Percentiles rank a stretch among this genome's conserved stretches.
Conservation (phyloP, 305 asterid species). For the Fraxinus baroniana region DNA sequence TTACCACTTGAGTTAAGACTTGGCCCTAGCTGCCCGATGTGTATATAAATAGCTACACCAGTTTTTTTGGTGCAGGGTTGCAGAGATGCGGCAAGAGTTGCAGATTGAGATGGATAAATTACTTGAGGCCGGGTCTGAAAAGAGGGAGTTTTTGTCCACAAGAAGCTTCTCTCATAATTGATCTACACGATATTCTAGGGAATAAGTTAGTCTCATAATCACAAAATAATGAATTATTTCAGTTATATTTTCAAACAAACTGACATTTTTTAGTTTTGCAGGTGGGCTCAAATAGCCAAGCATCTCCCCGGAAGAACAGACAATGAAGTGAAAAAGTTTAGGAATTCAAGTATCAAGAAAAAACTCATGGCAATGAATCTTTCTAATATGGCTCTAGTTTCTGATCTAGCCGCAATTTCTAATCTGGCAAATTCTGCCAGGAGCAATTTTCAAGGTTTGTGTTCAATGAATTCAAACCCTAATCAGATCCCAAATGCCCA, state of each 20-base stretch:
- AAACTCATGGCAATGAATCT: conserved; percentile 37
- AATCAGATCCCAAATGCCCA: conserved; percentile 4
- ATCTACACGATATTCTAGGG: conserved; percentile 64
- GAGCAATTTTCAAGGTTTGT: conserved; percentile 12
- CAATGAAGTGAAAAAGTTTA: conserved; percentile 81
- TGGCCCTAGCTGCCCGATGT: background rate
- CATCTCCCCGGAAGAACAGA: conserved; percentile 89
- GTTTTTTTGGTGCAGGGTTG: conserved; percentile 43
- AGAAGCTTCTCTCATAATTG: conserved; percentile 65
- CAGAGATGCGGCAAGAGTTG: conserved; percentile 90
- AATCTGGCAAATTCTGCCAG: conserved; percentile 10
- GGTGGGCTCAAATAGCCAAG: conserved; percentile 92
- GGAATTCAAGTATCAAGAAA: conserved; percentile 86
- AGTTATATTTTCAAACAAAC: background rate
- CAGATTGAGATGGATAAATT: conserved; percentile 80
- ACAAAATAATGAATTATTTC: background rate
- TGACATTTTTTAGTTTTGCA: conserved; percentile 10
- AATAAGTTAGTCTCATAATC: conserved; percentile 41
- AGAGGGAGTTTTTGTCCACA: conserved; percentile 62
- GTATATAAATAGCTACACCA: background rate
- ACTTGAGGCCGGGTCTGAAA: conserved; percentile 79
- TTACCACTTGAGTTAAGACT: background rate
- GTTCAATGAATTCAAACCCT: conserved; percentile 18
- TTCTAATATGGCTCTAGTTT: background rate
- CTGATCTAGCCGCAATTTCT: conserved; percentile 13